These are phyloP conservation scores for Marchantia paleacea DNA, from an alignment of 225 moss, liverwort and hornwort genomes.

Conservation along the genomic window DNA sequence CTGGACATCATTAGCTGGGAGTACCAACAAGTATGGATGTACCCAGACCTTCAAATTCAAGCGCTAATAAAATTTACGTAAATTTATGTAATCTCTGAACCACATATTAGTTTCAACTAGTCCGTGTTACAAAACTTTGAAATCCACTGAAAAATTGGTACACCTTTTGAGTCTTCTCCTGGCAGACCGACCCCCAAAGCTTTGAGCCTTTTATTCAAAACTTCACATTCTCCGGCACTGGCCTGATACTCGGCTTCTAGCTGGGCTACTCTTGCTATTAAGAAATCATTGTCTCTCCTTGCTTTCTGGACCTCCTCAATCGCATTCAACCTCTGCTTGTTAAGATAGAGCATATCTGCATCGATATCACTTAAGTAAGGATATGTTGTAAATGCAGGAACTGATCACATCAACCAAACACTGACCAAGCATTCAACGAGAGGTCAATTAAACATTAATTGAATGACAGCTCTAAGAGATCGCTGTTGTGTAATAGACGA, in stretches of 20 bases:
- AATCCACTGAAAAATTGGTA: not conserved
- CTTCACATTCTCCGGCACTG: slow-evolving; percentile 55
- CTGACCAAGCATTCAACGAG: too few species aligned
- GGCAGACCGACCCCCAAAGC: slow-evolving; percentile 16
- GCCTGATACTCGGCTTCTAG: slow-evolving; percentile 64
- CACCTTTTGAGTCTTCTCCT: slow-evolving; percentile 17
- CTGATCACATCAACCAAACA: too few species aligned
- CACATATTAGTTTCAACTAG: too few species aligned
- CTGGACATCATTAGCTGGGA: not conserved
- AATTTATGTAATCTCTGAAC: too few species aligned
- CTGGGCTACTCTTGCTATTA: slow-evolving; percentile 62
- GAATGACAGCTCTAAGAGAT: too few species aligned
- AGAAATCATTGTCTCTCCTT: slow-evolving; percentile 53
- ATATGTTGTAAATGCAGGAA: too few species aligned
- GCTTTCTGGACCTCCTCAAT: slow-evolving; percentile 58
- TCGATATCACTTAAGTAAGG: not conserved
- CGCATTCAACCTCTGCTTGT: slow-evolving; percentile 58
- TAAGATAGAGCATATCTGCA: slow-evolving; percentile 62
- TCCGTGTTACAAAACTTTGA: not conserved
- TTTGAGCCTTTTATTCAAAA: slow-evolving; percentile 51
- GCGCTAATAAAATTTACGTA: too few species aligned
- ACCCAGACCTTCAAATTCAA: too few species aligned
- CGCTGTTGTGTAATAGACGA: not conserved
- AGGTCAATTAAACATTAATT: too few species aligned
- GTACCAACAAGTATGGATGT: not conserved